These are phyloP conservation scores for Haplosporangium sp. DNA, from an alignment of 371 early-diverging fungal genomes.

Conservation along the genomic window DNA sequence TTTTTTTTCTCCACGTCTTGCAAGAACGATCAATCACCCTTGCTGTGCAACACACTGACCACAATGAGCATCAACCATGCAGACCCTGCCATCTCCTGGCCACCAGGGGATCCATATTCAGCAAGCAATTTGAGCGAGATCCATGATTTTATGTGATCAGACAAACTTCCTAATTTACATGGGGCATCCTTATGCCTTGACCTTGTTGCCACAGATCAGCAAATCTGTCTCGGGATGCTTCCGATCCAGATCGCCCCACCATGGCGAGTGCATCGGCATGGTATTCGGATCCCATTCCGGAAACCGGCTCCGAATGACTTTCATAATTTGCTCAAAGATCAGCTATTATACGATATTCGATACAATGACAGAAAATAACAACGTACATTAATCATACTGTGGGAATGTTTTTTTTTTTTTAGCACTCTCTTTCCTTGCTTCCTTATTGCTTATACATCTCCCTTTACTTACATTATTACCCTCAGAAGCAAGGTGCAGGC, in stretches of 20 bases:
- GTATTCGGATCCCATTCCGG: slow-evolving; percentile 58
- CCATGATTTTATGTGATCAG: too few species aligned
- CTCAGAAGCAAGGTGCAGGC: slow-evolving; percentile 68
- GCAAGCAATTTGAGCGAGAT: too few species aligned
- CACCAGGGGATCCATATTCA: too few species aligned
- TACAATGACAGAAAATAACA: neutral
- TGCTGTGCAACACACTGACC: too few species aligned
- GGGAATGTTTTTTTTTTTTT: neutral
- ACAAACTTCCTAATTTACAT: too few species aligned
- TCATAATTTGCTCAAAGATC: slow-evolving; percentile 56
- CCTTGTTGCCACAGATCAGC: slow-evolving; percentile 33
- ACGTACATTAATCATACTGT: neutral
- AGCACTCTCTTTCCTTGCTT: too few species aligned
- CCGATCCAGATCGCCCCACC: slow-evolving; percentile 45
- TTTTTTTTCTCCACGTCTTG: too few species aligned
- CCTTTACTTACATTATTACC: slow-evolving; percentile 63
- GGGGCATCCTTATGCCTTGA: neutral
- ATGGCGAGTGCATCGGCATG: slow-evolving; percentile 44
- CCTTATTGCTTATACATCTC: neutral
- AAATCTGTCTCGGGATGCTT: slow-evolving; percentile 30
- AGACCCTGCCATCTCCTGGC: too few species aligned
- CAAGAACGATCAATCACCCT: too few species aligned
- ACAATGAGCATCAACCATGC: too few species aligned
- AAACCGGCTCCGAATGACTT: slow-evolving; percentile 46
- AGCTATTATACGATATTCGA: slow-evolving; percentile 21